phyloP scores from a whole-genome alignment of 2,329 filamentous ascomycete genomes.

The Pseudogymnoascus sp. region DNA sequence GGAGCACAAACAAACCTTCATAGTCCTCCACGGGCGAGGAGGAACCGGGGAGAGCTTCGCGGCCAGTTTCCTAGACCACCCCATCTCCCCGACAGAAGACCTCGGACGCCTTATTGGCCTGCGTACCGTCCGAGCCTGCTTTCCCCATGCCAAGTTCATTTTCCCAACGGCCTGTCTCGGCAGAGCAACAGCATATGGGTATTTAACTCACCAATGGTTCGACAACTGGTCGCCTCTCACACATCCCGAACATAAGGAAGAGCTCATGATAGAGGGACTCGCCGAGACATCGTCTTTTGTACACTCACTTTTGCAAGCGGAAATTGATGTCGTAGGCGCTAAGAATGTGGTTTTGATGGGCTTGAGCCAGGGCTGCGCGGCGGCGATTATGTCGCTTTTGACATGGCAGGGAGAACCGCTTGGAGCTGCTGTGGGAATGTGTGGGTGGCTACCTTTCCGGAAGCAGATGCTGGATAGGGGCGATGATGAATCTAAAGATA shows the following conservation, averaged over 20 bases:
- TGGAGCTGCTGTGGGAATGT: conserved; percentile 35
- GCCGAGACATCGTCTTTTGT: conserved; percentile 34
- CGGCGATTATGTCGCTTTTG: conserved; percentile 34
- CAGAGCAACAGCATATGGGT: conserved; percentile 33
- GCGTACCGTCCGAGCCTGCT: conserved; percentile 25
- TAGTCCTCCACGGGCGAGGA: conserved; percentile 44
- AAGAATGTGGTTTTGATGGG: conserved; percentile 39
- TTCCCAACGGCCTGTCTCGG: conserved; percentile 40
- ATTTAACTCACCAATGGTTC: conserved; percentile 39
- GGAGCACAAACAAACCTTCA: conserved; percentile 35
- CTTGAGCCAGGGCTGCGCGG: conserved; percentile 46
- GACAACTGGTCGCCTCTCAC: conserved; percentile 27
- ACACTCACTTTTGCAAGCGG: conserved; percentile 30
- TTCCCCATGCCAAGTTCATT: conserved; percentile 39
- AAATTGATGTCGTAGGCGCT: conserved; percentile 31
- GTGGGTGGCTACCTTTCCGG: conserved; percentile 38
- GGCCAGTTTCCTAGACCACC: conserved; percentile 29
- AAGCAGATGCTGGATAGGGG: conserved; percentile 22
- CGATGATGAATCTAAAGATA: conserved; percentile 2
- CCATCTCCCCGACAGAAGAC: conserved; percentile 11
- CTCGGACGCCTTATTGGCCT: not conserved
- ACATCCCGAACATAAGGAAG: conserved; percentile 22
- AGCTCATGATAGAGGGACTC: conserved; percentile 34
- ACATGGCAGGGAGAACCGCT: conserved; percentile 35
- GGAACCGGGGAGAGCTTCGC: conserved; percentile 34